phyloP scores from a whole-genome alignment of 2,329 filamentous ascomycete genomes.

The Elsinoe australis region DNA sequence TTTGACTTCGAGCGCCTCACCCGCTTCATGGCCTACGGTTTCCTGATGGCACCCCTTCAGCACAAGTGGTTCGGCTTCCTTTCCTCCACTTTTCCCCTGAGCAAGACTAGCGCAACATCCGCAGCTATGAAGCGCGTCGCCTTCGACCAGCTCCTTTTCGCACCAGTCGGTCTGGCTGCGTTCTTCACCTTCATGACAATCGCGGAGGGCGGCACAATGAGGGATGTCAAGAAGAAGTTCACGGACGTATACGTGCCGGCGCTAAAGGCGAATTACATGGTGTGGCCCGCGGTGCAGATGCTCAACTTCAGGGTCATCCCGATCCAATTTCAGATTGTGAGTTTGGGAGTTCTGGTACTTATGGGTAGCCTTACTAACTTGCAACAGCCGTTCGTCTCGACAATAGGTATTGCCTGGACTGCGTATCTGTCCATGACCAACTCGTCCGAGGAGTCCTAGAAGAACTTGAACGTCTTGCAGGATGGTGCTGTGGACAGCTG shows the following conservation, averaged over 20 bases:
- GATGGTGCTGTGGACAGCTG: neutral
- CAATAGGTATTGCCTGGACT: conserved; percentile 93
- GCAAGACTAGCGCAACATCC: conserved; percentile 62
- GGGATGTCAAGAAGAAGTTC: conserved; percentile 75
- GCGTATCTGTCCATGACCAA: conserved; percentile 92
- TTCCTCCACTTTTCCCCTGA: conserved; percentile 72
- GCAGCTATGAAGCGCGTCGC: conserved; percentile 85
- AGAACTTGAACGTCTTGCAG: conserved; percentile 2
- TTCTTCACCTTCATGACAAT: conserved; percentile 98
- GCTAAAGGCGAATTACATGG: conserved; percentile 87
- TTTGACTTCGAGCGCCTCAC: conserved; percentile 95
- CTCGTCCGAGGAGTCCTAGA: conserved; percentile 60
- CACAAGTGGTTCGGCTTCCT: conserved; percentile 94
- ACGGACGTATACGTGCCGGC: conserved; percentile 90
- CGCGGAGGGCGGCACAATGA: conserved; percentile 79
- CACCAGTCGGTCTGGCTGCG: conserved; percentile 74
- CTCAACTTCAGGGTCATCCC: conserved; percentile 95
- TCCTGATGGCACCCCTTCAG: conserved; percentile 89
- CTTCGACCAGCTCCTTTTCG: conserved; percentile 88
- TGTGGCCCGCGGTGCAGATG: conserved; percentile 94
- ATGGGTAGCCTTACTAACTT: conserved; percentile 17
- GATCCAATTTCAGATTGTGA: conserved; percentile 90
- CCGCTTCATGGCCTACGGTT: conserved; percentile 94
- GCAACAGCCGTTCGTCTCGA: conserved; percentile 82
- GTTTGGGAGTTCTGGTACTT: conserved; percentile 34